Conservation (phyloP, 1,284 basidiomycete species). For the Leccinum glutinopallens region DNA sequence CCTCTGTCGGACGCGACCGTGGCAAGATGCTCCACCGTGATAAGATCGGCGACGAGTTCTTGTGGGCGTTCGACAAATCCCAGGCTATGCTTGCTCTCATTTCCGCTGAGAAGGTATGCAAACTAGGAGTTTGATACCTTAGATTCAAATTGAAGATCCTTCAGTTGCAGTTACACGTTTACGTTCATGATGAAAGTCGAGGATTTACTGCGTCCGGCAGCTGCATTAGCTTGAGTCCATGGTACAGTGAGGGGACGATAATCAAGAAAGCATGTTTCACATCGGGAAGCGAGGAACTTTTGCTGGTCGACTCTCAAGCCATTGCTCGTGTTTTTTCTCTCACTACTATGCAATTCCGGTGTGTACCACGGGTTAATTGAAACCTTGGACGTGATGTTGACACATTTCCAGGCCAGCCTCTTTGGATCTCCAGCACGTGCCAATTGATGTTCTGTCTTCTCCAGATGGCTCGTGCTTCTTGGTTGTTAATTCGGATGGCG, state of each 20-base stretch:
- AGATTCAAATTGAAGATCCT: conserved; percentile 5
- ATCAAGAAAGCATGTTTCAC: conserved; percentile 45
- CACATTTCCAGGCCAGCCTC: conserved; percentile 45
- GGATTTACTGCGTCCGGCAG: conserved; percentile 43
- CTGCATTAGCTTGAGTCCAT: conserved; percentile 42
- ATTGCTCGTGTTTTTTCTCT: conserved; percentile 53
- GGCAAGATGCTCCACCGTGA: conserved; percentile 43
- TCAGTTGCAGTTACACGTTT: conserved; percentile 47
- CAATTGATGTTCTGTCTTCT: conserved; percentile 42
- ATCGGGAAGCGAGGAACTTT: conserved; percentile 50
- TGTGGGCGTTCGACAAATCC: conserved; percentile 52
- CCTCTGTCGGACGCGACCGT: conserved; percentile 31
- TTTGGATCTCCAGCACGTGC: conserved; percentile 40
- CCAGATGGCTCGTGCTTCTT: conserved; percentile 60
- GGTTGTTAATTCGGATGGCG: conserved; percentile 30
- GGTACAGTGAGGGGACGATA: conserved; percentile 41
- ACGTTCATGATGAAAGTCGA: conserved; percentile 43
- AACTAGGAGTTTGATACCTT: not conserved
- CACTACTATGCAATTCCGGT: conserved; percentile 56
- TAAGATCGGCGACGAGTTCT: conserved; percentile 46
- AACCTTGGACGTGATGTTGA: not conserved
- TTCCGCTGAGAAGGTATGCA: conserved; percentile 42
- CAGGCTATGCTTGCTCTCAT: conserved; percentile 49
- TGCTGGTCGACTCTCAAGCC: conserved; percentile 47
- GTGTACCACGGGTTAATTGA: not conserved